These are phyloP conservation scores for Tetrastigma voinierianum DNA, from an alignment of 164 flowering plant species.

Conservation along the genomic window DNA sequence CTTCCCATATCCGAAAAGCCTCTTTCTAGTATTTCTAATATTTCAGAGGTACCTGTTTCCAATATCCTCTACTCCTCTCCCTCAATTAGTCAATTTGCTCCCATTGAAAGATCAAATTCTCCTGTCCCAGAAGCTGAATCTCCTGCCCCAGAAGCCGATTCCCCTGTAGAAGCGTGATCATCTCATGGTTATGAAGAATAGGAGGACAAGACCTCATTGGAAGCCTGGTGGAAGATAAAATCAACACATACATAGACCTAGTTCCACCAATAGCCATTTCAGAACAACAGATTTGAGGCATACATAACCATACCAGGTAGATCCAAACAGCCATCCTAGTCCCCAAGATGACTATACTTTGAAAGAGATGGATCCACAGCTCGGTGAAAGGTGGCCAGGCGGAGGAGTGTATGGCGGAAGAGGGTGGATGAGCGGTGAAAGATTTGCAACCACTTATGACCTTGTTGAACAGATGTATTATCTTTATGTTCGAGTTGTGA, in stretches of 20 bases:
- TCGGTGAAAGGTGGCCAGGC: slow-evolving; percentile 42
- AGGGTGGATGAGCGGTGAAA: slow-evolving; percentile 30
- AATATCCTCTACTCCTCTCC: too few relatives aligned
- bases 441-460: slow-evolving; percentile 35
- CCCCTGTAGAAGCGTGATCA: too few relatives aligned
- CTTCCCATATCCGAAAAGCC: slow-evolving; percentile 8
- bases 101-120: neutral
- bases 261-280: slow-evolving; percentile 10
- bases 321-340: slow-evolving; percentile 14
- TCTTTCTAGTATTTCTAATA: neutral
- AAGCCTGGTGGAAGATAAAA: slow-evolving; percentile 5
- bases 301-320: slow-evolving; percentile 22
- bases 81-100: neutral
- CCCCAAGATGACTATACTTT: slow-evolving; percentile 30
- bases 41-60: neutral
- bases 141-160: too few relatives aligned
- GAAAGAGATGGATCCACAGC: slow-evolving; percentile 37
- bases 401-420: slow-evolving; percentile 31
- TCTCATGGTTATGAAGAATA: too few relatives aligned
- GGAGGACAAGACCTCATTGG: too few relatives aligned
- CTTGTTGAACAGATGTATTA: slow-evolving; percentile 46
- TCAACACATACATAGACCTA: slow-evolving; percentile 19
- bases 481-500: slow-evolving; percentile 44
- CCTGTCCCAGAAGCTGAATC: slow-evolving; percentile 8
- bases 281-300: neutral